Evolutionary conservation across 73 alveolate genomes (phyloP), one percentile per base, ranked within the genome.

Genomic region (Paramecium octaurelia): DNA sequence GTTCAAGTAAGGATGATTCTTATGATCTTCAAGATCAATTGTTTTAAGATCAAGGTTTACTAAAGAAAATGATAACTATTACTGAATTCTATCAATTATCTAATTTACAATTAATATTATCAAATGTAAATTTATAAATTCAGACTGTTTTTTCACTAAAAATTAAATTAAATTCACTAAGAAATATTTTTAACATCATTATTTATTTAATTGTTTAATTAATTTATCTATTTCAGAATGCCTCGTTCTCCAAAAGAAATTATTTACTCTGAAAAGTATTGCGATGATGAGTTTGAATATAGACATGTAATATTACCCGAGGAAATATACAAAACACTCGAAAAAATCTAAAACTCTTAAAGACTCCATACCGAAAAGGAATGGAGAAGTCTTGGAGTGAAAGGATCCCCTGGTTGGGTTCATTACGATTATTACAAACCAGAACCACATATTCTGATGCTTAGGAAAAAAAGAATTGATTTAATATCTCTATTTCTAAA

Each of bases 351-450:
- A 8, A 75, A 95, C 43, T 42, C n/a, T n/a, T 71, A 43, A 27
- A 68, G 97, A 85, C 94, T 97, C 36, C 95, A 97, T 54, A 86
- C 94, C 8, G 99, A 98, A 93, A 92, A 93, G 60, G 99, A 97
- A 92, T 98, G 99, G 99, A 96, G 99, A 91, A 86, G 97, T 21
- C 93, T 98, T 10, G 99, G 99, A 29, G 98, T 98, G 23, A 97
- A 97, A 92, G 98, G 97, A 86, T 92, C 97, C 23, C 76, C 99
- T 44, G 99, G 99, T n/a, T 97, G 99, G 99, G 93, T 85, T 43
- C 99, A 97, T 93, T 97, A 96, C 76, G 97, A 95, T 87, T 86
- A 92, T 75, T 95, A 94, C 85, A 96, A 95, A 43, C 90, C 90
- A 44, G 93, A 88, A 42, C 93, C 93, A 36, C 93, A 88, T 46